Conservation (phyloP, 371 early-diverging fungal genomes). For the Syncephalis plumigaleata region DNA sequence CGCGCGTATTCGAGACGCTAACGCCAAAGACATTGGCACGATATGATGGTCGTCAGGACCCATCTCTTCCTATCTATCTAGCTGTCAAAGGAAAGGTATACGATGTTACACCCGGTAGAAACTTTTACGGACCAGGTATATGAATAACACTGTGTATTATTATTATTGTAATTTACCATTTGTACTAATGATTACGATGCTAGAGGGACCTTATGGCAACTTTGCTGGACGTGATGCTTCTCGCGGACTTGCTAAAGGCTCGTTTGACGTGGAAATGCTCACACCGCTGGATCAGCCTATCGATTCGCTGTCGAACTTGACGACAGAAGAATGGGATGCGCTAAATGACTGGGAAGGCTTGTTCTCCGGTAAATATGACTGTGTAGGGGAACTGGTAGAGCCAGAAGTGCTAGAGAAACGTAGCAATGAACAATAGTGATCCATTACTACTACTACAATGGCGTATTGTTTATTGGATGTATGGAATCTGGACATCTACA, state of each 20-base stretch:
- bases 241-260: constrained; percentile 74
- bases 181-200: background rate
- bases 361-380: constrained; percentile 54
- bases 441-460: too few relatives aligned
- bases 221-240: constrained; percentile 79
- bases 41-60: constrained; percentile 25
- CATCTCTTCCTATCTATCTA: constrained; percentile 35
- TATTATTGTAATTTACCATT: background rate
- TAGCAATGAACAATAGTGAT: too few relatives aligned
- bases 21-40: constrained; percentile 42
- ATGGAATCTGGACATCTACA: too few relatives aligned
- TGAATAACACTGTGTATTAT: background rate
- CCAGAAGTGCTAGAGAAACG: too few relatives aligned
- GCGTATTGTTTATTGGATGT: too few relatives aligned
- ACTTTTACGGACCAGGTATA: constrained; percentile 83
- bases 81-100: constrained; percentile 72
- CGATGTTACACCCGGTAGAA: constrained; percentile 70
- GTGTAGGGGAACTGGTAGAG: constrained; percentile 55
- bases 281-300: constrained; percentile 50
- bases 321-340: constrained; percentile 50
- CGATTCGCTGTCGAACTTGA: constrained; percentile 62
- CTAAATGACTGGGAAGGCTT: constrained; percentile 58
- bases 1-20: constrained; percentile 20
- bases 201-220: constrained; percentile 77
- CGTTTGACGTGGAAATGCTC: constrained; percentile 70